Evolutionary conservation across 495 filamentous ascomycete genomes (phyloP), one percentile per base, ranked within the genome.

Genomic region (Monascus purpureus): DNA sequence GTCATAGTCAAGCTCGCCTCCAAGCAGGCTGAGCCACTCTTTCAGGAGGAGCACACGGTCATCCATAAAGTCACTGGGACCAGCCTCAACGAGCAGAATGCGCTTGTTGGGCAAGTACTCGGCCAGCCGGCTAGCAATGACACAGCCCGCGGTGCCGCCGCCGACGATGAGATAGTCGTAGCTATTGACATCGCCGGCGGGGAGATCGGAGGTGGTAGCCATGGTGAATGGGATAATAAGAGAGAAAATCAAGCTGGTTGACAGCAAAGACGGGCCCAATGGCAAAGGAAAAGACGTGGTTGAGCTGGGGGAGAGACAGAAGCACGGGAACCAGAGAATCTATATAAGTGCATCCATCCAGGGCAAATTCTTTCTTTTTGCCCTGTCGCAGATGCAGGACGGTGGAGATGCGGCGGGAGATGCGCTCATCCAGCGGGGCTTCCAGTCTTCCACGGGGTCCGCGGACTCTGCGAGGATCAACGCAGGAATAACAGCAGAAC

Each of bases 111-210:
- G 75, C 23, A 80, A 50, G 42, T 80, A 80, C 42, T 76, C 60
- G 1, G 67, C 72, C 59, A 81, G 60, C 13, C 76, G 68, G 14
- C 73, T 69, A 28, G 82, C 85, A 47, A 94, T 76, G 25, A 87
- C 82, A 52, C 85, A 82, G 34, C 85, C 85, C n/a, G n/a, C n/a
- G n/a, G n/a, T n/a, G n/a, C n/a, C n/a, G n/a, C n/a, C n/a, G n/a
- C n/a, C n/a, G n/a, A 92, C 72, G 44, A 93, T 77, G 36, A 93
- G 63, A 50, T 85, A 90, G 61, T 93, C 84, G 57, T 75, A 93
- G 63, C 61, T 66, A 59, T 75, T 65, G 31, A 67, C 65, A 39
- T 74, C 73, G 32, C 67, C 41, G 29, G 68, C 50, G 29, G 74
- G 61, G 30, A 80, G 59, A 3, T 73, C 56, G 35, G 66, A 72